Evolutionary conservation across 2,329 filamentous ascomycete genomes (phyloP).

Genomic region (Venturia pyrina): DNA sequence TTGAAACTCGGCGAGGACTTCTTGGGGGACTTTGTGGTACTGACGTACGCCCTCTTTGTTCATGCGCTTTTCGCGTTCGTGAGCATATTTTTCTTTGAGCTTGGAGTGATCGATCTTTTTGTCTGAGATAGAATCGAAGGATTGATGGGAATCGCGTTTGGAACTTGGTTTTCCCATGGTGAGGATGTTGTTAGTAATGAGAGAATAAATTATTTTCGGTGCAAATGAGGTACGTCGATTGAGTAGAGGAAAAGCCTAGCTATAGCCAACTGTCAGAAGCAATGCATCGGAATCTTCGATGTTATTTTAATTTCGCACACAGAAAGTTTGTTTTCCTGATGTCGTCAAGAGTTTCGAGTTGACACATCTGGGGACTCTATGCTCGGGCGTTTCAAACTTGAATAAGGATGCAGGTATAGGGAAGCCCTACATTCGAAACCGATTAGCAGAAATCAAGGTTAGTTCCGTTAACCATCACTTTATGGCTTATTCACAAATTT

Average conservation of each 20-base stretch:
- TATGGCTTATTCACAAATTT: not conserved
- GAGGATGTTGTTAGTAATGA: not conserved
- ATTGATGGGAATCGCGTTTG: not conserved
- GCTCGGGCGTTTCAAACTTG: not conserved
- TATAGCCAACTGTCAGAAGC: not conserved
- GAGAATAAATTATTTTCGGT: too few relatives aligned
- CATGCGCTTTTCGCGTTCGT: conserved; percentile 22
- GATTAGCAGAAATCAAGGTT: not conserved
- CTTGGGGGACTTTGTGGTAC: not conserved
- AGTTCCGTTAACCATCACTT: not conserved
- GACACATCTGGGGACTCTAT: not conserved
- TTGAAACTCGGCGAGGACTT: not conserved
- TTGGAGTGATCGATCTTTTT: not conserved
- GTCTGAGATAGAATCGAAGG: not conserved
- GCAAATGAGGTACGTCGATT: not conserved
- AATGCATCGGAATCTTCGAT: not conserved
- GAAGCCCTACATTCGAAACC: not conserved
- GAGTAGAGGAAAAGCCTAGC: not conserved
- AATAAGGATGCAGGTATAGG: not conserved
- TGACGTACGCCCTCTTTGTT: conserved; percentile 13
- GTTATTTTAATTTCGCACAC: not conserved
- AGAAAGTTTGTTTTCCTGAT: not conserved
- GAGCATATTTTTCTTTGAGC: conserved; percentile 18
- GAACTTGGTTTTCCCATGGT: not conserved
- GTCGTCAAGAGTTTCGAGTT: not conserved